Evolutionary conservation across 192 early-diverging fungal species (phyloP).

Genomic region (Coemansia sp.): DNA sequence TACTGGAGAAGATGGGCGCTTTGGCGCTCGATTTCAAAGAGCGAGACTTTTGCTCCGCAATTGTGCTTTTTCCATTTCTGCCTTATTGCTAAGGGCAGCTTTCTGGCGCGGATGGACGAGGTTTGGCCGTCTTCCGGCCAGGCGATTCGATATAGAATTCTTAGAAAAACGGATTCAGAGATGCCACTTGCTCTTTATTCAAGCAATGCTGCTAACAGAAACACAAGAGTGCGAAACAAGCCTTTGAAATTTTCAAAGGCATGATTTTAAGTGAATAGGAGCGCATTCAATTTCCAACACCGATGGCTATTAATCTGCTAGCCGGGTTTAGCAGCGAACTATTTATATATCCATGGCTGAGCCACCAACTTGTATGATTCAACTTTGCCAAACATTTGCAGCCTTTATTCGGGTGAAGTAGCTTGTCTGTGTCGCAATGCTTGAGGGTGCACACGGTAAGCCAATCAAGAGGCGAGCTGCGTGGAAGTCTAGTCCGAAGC

Average conservation of each 20-base stretch:
- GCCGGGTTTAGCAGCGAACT: no score
- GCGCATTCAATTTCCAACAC: no score
- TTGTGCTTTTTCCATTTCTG: background rate
- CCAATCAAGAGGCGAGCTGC: background rate
- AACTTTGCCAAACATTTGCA: background rate
- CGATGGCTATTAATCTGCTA: no score
- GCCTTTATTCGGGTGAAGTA: background rate
- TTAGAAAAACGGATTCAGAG: background rate
- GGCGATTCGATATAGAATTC: background rate
- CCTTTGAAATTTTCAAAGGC: background rate
- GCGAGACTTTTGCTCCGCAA: background rate
- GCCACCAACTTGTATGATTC: no score
- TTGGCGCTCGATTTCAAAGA: background rate
- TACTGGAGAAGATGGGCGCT: no score
- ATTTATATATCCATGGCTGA: no score
- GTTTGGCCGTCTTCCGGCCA: background rate
- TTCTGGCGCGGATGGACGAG: background rate
- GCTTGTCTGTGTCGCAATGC: no score
- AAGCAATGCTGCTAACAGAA: background rate
- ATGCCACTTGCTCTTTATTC: background rate
- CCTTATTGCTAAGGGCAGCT: background rate
- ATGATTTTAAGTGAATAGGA: background rate
- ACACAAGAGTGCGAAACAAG: background rate
- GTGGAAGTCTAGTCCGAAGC: slow-evolving; percentile 3
- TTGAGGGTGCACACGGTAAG: background rate